Conservation (phyloP, 306 rosid genomes). For the Prunus mira region DNA sequence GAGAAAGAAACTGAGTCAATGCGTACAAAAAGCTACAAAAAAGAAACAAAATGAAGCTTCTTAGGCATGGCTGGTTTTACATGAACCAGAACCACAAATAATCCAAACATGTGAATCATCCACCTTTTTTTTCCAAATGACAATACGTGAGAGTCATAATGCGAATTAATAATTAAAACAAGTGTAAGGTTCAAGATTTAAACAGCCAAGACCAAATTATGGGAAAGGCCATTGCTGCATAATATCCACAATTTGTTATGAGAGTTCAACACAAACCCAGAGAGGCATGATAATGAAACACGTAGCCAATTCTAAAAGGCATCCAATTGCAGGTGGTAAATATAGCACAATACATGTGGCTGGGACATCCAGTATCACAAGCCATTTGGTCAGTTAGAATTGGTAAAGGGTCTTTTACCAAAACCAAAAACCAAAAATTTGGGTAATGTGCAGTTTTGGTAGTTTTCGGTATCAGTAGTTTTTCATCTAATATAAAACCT, state of each 20-base stretch:
- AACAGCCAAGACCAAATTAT: background rate
- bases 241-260: background rate
- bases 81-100: slow-evolving; percentile 13
- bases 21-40: slow-evolving; percentile 2
- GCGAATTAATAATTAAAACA: no score
- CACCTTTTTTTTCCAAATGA: background rate
- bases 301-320: background rate
- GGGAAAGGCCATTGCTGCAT: background rate
- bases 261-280: background rate
- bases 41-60: slow-evolving; percentile 18
- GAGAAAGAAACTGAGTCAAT: slow-evolving; percentile 26
- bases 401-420: no score
- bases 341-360: background rate
- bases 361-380: background rate
- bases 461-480: no score
- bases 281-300: background rate
- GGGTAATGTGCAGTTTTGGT: no score
- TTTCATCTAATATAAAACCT: no score
- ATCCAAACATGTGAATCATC: background rate
- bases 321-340: background rate
- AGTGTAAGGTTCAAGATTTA: background rate
- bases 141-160: no score
- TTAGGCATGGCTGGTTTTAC: slow-evolving; percentile 3
- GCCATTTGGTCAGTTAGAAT: no score
- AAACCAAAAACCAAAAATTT: no score